phyloP scores from a whole-genome alignment of 2,329 filamentous ascomycete species.

The Fusarium stilboides region DNA sequence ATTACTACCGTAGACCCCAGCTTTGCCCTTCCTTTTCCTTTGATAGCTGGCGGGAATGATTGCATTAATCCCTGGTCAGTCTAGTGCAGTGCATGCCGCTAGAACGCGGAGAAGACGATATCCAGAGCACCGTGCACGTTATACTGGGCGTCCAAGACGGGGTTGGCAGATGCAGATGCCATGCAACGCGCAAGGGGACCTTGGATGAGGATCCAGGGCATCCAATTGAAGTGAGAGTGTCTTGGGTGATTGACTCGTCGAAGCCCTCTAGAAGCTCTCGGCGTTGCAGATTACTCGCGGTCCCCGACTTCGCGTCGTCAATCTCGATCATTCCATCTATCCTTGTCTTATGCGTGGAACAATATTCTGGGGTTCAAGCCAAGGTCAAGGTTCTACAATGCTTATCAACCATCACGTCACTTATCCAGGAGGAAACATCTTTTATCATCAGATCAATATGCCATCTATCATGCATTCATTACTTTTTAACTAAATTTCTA shows the following conservation, averaged over 20 bases:
- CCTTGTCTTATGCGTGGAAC: not conserved
- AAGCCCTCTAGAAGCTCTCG: not conserved
- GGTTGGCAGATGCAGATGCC: not conserved
- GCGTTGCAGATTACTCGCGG: not conserved
- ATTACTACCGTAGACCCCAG: not conserved
- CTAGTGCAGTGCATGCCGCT: not conserved
- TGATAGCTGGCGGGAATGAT: not conserved
- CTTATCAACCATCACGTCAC: not conserved
- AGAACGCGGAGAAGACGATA: conserved; percentile 1
- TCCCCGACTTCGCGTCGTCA: not conserved
- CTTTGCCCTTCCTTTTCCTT: not conserved
- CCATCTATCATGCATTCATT: not conserved
- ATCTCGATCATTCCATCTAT: not conserved
- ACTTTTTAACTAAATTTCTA: not conserved
- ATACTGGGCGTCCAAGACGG: not conserved
- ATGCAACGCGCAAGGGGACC: not conserved
- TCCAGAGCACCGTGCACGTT: conserved; percentile 2
- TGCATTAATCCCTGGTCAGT: conserved; percentile 6
- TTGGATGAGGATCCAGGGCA: not conserved
- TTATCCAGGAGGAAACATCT: not conserved
- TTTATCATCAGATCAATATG: not conserved
- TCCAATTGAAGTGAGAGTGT: too few relatives aligned
- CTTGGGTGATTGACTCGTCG: not conserved
- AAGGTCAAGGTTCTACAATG: not conserved
- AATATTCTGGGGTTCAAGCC: not conserved